Conservation (phyloP, 2,329 filamentous ascomycete genomes). For the Hymenoscyphus salicellus region DNA sequence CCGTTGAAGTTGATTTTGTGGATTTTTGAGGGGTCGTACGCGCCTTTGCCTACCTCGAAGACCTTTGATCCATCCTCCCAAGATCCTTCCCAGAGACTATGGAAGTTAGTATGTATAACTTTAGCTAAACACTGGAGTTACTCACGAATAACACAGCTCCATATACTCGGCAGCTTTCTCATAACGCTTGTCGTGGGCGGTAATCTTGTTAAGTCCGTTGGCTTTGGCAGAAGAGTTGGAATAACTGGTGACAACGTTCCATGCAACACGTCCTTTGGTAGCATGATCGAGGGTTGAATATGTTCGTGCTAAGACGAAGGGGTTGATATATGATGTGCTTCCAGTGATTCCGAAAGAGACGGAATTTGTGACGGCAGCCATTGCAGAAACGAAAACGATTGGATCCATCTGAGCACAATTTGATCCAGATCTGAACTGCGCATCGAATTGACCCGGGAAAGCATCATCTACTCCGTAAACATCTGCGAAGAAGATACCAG, state of each 20-base stretch:
- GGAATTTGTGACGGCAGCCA: slow-evolving; percentile 47
- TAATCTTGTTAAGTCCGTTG: slow-evolving; percentile 51
- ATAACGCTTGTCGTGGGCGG: slow-evolving; percentile 57
- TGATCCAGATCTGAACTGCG: slow-evolving; percentile 7
- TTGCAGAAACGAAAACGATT: slow-evolving; percentile 42
- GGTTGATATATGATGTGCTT: slow-evolving; percentile 61
- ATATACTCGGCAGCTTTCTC: slow-evolving; percentile 48
- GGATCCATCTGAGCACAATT: slow-evolving; percentile 45
- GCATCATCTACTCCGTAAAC: slow-evolving; percentile 42
- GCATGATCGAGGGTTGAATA: slow-evolving; percentile 65
- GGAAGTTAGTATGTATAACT: background rate
- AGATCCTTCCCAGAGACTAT: slow-evolving; percentile 63
- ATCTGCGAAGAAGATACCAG: slow-evolving; percentile 64
- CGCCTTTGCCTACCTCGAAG: slow-evolving; percentile 51
- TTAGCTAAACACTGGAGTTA: too few relatives aligned
- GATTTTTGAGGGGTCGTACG: slow-evolving; percentile 57
- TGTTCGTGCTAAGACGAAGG: slow-evolving; percentile 61
- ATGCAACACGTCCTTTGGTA: slow-evolving; percentile 51
- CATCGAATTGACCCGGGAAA: slow-evolving; percentile 9
- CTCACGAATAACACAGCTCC: slow-evolving; percentile 33
- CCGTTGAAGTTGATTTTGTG: slow-evolving; percentile 54
- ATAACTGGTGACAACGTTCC: slow-evolving; percentile 62
- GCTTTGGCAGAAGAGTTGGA: slow-evolving; percentile 62
- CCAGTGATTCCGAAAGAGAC: slow-evolving; percentile 63
- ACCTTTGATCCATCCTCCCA: slow-evolving; percentile 67